Percentiles rank a stretch among this genome's conserved stretches.
Conservation (phyloP, 2,329 filamentous ascomycete species). For the Pseudocercospora cruenta region DNA sequence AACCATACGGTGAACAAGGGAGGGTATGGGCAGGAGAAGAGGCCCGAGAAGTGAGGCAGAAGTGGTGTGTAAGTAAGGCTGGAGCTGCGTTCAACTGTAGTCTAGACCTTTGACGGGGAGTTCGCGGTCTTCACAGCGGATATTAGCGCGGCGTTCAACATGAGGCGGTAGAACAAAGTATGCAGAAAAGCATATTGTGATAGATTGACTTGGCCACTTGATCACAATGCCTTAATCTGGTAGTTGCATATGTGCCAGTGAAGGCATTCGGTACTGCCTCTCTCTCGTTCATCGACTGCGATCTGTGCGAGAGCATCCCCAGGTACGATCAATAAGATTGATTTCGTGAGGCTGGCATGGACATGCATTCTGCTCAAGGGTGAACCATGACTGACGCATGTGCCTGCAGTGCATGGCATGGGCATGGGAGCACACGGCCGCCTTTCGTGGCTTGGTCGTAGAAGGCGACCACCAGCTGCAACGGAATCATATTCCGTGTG, state of each 20-base stretch:
- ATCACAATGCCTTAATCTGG: background rate
- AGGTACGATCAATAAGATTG: background rate
- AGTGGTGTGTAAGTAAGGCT: background rate
- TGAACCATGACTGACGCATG: background rate
- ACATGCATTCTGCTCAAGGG: background rate
- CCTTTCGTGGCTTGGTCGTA: background rate
- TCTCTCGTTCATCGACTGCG: background rate
- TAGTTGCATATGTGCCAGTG: background rate
- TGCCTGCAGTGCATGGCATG: background rate
- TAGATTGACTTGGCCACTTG: background rate
- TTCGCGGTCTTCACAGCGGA: background rate
- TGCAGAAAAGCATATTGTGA: background rate
- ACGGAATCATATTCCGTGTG: background rate
- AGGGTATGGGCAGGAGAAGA: constrained; percentile 65
- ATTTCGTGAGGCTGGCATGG: background rate
- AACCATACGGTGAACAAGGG: constrained; percentile 60
- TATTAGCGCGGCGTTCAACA: constrained; percentile 7
- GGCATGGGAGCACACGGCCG: background rate
- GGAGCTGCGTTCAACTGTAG: background rate
- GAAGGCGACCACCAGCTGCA: background rate
- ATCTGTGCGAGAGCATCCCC: background rate
- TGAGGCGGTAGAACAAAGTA: background rate
- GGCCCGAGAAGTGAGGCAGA: constrained; percentile 21
- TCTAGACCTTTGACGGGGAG: background rate
- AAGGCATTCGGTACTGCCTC: background rate